These are phyloP conservation scores for Colletotrichum sansevieriae DNA, from an alignment of 2,329 filamentous ascomycete genomes.

Conservation along the genomic window DNA sequence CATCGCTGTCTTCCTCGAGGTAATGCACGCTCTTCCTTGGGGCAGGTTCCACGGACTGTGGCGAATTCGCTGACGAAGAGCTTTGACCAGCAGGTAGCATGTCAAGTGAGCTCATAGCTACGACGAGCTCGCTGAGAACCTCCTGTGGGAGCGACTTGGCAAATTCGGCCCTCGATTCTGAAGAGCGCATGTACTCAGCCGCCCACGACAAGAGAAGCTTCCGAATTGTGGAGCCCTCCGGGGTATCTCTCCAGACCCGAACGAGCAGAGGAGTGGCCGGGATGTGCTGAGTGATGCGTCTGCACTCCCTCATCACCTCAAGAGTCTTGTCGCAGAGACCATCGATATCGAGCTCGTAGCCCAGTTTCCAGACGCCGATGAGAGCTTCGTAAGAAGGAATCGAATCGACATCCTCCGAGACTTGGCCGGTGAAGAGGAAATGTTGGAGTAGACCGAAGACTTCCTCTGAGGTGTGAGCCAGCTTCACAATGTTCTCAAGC, in stretches of 20 bases:
- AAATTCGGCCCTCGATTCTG: conserved; percentile 68
- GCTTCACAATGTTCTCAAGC: conserved; percentile 64
- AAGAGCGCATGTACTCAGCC: conserved; percentile 72
- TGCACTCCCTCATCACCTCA: conserved; percentile 69
- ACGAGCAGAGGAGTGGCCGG: conserved; percentile 71
- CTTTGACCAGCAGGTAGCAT: conserved; percentile 51
- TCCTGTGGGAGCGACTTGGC: conserved; percentile 72
- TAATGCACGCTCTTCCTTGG: conserved; percentile 64
- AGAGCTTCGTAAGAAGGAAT: conserved; percentile 67
- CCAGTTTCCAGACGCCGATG: conserved; percentile 69
- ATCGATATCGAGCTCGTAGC: conserved; percentile 63
- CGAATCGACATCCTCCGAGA: conserved; percentile 57
- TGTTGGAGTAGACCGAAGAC: conserved; percentile 69
- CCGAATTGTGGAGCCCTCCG: conserved; percentile 70
- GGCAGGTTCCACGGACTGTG: conserved; percentile 42
- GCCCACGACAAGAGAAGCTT: conserved; percentile 72
- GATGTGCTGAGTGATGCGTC: conserved; percentile 65
- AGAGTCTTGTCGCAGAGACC: conserved; percentile 69
- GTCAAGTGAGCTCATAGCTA: conserved; percentile 71
- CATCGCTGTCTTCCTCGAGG: conserved; percentile 57
- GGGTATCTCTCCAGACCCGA: conserved; percentile 72
- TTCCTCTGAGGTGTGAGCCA: conserved; percentile 62
- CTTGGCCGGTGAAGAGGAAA: conserved; percentile 65
- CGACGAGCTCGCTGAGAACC: conserved; percentile 72
- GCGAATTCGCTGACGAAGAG: conserved; percentile 43